phyloP scores from a whole-genome alignment of 306 rosid genomes.

The Parietaria judaica region DNA sequence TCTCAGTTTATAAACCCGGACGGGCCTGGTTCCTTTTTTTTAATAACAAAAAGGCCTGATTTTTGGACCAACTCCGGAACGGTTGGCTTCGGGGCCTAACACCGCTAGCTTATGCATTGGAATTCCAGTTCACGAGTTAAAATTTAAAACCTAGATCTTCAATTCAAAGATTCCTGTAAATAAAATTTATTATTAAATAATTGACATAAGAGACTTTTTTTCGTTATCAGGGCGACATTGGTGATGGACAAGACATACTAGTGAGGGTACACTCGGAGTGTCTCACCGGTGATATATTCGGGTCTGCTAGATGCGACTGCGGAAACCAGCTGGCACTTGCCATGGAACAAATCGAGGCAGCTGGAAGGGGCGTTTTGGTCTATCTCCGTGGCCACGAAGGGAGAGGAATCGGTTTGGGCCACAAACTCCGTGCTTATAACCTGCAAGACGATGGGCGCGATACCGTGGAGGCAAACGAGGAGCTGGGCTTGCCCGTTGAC shows the following conservation, averaged over 20 bases:
- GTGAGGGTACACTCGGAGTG: conserved; percentile 98
- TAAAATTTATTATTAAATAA: no score
- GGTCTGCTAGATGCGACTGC: conserved; percentile 95
- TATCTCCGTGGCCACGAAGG: conserved; percentile 97
- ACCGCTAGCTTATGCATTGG: no score
- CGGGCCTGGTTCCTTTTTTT: no score
- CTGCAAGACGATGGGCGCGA: conserved; percentile 80
- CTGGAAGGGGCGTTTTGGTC: conserved; percentile 82
- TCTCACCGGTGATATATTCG: conserved; percentile 95
- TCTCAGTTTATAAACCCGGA: no score
- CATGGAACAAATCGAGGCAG: conserved; percentile 92
- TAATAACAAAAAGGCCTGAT: no score
- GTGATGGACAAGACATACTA: conserved; percentile 77
- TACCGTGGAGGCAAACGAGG: conserved; percentile 93
- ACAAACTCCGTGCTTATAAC: conserved; percentile 89
- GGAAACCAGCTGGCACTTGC: conserved; percentile 87
- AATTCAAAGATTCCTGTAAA: no score
- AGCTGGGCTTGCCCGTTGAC: conserved; percentile 89
- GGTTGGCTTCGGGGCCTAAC: no score
- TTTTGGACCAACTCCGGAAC: no score
- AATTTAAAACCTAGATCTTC: no score
- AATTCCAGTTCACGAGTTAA: no score
- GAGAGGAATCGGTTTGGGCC: conserved; percentile 95
- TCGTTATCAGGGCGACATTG: conserved; percentile 71
- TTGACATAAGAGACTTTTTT: not conserved